Evolutionary conservation across 2,329 filamentous ascomycete species (phyloP), one percentile per base, ranked within the genome.

Genomic region (Zasmidium angulare): DNA sequence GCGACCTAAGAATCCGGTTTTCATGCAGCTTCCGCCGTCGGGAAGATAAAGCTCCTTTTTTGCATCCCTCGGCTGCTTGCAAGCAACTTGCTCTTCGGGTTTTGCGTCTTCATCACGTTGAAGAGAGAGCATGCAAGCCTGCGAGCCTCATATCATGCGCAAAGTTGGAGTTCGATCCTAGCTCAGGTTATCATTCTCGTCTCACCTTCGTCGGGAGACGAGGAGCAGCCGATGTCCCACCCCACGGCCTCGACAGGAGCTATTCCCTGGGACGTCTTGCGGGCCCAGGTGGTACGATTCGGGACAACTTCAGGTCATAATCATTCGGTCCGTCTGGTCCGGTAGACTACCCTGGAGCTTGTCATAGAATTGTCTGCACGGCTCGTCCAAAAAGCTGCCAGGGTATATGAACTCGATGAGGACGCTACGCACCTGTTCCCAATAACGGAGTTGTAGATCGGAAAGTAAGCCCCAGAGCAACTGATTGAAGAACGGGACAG

Each of bases 391-490:
- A 50, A 70, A 70, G 56, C 68, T 71, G 46, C 67, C 70, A 9
- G 71, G 71, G 52, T 72, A 73, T 29, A 72, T 72, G 61, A 73
- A 73, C 21, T 70, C 69, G 14, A 72, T 60, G 47, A 73, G 46
- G 9, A 73, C 67, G 10, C 64, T 67, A 17, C 71, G 66, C 6
- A 73, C 69, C 47, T 71, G 66, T 40, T 69, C 68, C 71, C 71
- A 73, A 7, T 66, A 65, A 21, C 55, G 58, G 19, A 73, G 57
- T 51, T 71, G 66, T 31, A 72, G 53, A 53, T 72, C 65, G 24
- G 66, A 62, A 50, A 71, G 63, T 46, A 73, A 46, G 1, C 55
- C 59, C 26, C 55, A 55, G 17, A 71, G 29, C 17, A 67, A 53
- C 50, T 66, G 63, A 23, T 65, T 58, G 55, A 67, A 69, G 59